phyloP scores from a whole-genome alignment of 2,329 filamentous ascomycete species.

The Hawksworthiomyces lignivorus region DNA sequence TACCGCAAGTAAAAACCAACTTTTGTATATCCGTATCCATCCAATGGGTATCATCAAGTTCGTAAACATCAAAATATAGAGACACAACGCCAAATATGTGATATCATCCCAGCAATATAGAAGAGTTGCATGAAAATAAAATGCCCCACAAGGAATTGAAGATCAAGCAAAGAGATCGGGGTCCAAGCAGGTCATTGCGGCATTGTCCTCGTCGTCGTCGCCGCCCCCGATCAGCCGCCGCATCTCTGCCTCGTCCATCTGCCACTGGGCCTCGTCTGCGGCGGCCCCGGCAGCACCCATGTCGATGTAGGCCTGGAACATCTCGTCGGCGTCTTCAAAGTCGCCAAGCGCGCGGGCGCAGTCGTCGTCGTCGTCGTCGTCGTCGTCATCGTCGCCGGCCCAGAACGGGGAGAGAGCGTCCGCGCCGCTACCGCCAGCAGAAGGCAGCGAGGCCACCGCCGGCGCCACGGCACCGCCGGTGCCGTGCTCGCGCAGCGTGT shows the following conservation, averaged over 20 bases:
- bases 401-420: neutral
- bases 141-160: too few species aligned
- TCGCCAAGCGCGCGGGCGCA: neutral
- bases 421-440: neutral
- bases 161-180: constrained; percentile 13
- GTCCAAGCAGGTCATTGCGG: constrained; percentile 3
- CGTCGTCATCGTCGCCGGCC: constrained; percentile 7
- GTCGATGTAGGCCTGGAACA: neutral
- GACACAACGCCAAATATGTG: too few species aligned
- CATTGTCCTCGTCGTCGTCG: constrained; percentile 1
- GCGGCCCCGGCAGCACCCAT: neutral
- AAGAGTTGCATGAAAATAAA: too few species aligned
- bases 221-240: constrained; percentile 18
- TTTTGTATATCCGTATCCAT: too few species aligned
- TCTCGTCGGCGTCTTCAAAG: neutral
- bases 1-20: too few species aligned
- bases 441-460: too few species aligned
- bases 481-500: constrained; percentile 29
- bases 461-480: too few species aligned
- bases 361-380: neutral
- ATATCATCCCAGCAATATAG: too few species aligned
- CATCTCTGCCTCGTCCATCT: constrained; percentile 20
- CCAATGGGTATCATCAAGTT: too few species aligned
- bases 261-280: constrained; percentile 13
- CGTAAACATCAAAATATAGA: too few species aligned